Base-by-base conservation (phyloP, 345 rosid genomes). In the Dovyalis caffra region DNA sequence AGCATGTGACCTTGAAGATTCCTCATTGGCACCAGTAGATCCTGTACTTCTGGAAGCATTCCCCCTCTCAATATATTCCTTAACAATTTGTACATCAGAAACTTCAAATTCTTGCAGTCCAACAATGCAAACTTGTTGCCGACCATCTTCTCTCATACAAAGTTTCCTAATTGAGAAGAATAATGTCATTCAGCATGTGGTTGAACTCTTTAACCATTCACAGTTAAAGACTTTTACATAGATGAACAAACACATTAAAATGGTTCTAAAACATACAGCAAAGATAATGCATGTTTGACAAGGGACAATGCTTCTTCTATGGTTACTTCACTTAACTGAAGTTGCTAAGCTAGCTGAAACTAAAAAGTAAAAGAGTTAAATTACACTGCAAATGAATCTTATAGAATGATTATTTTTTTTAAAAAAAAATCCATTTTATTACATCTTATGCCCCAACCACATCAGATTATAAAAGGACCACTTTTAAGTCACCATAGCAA, bases 1-100 rank as follows among this genome's bases (percentile, higher is more conserved):
- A 77, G 99, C 99, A 88, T 95, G 99, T 58, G 99, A 95, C 85
- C 99, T 87, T 45, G 98, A 95, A 76, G 99, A 95, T 85, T 95
- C 98, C 84, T 95, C 99, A 79, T 95, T 95, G 67, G 98, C 99
- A 77, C 98, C 97, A 35, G 97, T 95, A 65, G 99, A 93, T 78
- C 99, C 97, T 0, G 97, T 95, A 79, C 98, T 95, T 82, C 99
- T 91, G 76, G 96, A 84, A 75, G 93, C 88, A 89, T 87, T 95
- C 64, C 99, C 99, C 82, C 77, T 91, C 77, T 95, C 99, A 74
- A 93, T 93, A 82, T 77, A 93, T 78, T 93, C 99, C 87, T 91
- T 95, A 29, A 95, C 98, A 67, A 95, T 87, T 76, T 95, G 99
- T 58, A 90, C 87, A 86, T 95, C 97, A n/a, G 85, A 91, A 81